Evolutionary conservation across 1,284 basidiomycete species (phyloP).

Genomic region (Phylloporus gajari): DNA sequence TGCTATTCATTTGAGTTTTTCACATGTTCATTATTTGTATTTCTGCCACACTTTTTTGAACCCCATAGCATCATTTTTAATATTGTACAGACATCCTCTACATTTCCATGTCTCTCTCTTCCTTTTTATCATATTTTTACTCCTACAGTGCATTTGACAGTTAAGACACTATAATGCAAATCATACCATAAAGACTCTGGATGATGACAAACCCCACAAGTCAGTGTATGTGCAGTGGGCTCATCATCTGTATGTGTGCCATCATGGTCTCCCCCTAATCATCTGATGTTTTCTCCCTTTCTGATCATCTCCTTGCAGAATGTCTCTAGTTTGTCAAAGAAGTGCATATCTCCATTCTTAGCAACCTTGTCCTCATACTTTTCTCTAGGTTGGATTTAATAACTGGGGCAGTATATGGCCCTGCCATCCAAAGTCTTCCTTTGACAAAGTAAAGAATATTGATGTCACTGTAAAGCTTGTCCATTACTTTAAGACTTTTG

Average conservation of each 20-base stretch:
- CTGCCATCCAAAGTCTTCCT: conserved; percentile 67
- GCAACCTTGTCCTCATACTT: conserved; percentile 12
- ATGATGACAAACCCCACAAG: too few species aligned
- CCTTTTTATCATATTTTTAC: too few species aligned
- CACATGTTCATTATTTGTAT: too few species aligned
- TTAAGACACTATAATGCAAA: too few species aligned
- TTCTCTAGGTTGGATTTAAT: conserved; percentile 78
- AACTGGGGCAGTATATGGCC: conserved; percentile 90
- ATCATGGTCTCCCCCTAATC: conserved; percentile 49
- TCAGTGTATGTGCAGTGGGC: background rate
- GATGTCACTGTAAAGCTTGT: conserved; percentile 92
- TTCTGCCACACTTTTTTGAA: too few species aligned
- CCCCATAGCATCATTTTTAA: too few species aligned
- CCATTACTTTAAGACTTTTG: conserved; percentile 79
- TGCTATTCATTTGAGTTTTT: too few species aligned
- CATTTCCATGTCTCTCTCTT: too few species aligned
- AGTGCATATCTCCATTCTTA: conserved; percentile 51
- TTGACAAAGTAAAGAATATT: conserved; percentile 53
- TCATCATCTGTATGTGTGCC: conserved; percentile 41
- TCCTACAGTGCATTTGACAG: too few species aligned
- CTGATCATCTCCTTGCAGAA: conserved; percentile 72
- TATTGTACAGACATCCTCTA: too few species aligned
- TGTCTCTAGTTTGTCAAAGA: conserved; percentile 80
- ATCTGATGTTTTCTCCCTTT: conserved; percentile 63
- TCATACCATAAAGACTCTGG: too few species aligned